Evolutionary conservation across 495 filamentous ascomycete genomes (phyloP).

Genomic region (Penicillium diatomitis): DNA sequence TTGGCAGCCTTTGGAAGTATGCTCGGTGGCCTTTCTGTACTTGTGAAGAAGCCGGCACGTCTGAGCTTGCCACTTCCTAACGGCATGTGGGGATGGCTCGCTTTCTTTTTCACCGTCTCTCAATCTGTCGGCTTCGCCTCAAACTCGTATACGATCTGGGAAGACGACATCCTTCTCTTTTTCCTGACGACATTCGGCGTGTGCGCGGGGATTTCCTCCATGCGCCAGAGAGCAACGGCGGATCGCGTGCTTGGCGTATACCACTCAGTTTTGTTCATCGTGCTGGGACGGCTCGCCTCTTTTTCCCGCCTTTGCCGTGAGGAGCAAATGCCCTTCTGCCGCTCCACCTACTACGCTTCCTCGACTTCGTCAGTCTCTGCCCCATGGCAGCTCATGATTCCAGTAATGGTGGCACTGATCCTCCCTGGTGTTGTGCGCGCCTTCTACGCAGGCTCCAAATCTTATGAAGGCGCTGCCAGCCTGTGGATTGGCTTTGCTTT

Average conservation of each 20-base stretch:
- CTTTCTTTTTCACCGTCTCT: conserved; percentile 66
- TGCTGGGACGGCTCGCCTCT: conserved; percentile 73
- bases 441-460: conserved; percentile 67
- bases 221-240: conserved; percentile 50
- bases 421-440: conserved; percentile 71
- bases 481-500: conserved; percentile 77
- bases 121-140: conserved; percentile 89
- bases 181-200: conserved; percentile 84
- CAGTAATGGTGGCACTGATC: conserved; percentile 60
- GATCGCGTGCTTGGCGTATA: conserved; percentile 69
- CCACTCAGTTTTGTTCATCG: conserved; percentile 75
- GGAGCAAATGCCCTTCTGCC: conserved; percentile 96
- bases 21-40: conserved; percentile 46
- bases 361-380: conserved; percentile 86
- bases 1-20: conserved; percentile 55
- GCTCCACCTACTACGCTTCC: conserved; percentile 91
- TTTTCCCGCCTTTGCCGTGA: conserved; percentile 92
- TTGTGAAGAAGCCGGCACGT: conserved; percentile 40
- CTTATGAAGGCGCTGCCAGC: conserved; percentile 75
- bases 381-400: conserved; percentile 78
- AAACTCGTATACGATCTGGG: conserved; percentile 98
- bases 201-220: conserved; percentile 58
- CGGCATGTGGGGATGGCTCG: conserved; percentile 82
- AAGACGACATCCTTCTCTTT: conserved; percentile 89
- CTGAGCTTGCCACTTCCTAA: conserved; percentile 56